phyloP scores from a whole-genome alignment of 78 protist genomes.

The Protostelium mycophagum region DNA sequence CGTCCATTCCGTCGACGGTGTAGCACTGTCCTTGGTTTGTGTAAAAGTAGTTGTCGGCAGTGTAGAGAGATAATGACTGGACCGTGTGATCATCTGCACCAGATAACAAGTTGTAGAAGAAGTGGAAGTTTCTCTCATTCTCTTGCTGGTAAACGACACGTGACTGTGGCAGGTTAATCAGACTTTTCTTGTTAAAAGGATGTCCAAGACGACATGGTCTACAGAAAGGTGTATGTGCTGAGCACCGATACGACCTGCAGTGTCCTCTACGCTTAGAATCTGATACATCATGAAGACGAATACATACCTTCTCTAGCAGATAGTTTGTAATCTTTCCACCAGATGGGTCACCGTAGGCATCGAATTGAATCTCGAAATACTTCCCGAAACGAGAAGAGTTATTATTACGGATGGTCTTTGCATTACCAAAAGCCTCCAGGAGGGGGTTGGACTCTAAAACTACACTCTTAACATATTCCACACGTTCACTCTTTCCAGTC shows the following conservation, averaged over 20 bases:
- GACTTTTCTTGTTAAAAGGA: not conserved
- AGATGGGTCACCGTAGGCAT: slow-evolving; percentile 69
- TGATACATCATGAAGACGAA: too few species aligned
- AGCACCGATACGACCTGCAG: too few species aligned
- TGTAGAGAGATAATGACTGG: slow-evolving; percentile 22
- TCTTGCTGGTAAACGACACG: slow-evolving; percentile 78
- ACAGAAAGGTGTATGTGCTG: too few species aligned
- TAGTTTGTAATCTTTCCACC: slow-evolving; percentile 85
- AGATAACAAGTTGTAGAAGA: slow-evolving; percentile 82
- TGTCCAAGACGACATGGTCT: too few species aligned
- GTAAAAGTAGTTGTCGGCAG: slow-evolving; percentile 60
- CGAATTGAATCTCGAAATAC: slow-evolving; percentile 78
- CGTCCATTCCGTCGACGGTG: slow-evolving; percentile 52
- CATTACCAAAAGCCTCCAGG: slow-evolving; percentile 96
- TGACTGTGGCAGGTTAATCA: slow-evolving; percentile 36
- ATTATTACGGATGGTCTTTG: slow-evolving; percentile 88
- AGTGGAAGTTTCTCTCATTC: slow-evolving; percentile 88
- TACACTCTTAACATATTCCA: slow-evolving; percentile 43
- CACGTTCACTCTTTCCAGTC: slow-evolving; percentile 70
- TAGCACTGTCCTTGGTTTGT: slow-evolving; percentile 55
- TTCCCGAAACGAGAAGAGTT: slow-evolving; percentile 91
- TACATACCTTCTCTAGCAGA: slow-evolving; percentile 38
- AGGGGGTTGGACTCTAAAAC: slow-evolving; percentile 84
- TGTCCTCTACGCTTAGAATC: too few species aligned
- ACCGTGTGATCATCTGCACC: slow-evolving; percentile 54